Base-by-base conservation (phyloP, 139 green algal genomes). In the Volvox reticuliferus region DNA sequence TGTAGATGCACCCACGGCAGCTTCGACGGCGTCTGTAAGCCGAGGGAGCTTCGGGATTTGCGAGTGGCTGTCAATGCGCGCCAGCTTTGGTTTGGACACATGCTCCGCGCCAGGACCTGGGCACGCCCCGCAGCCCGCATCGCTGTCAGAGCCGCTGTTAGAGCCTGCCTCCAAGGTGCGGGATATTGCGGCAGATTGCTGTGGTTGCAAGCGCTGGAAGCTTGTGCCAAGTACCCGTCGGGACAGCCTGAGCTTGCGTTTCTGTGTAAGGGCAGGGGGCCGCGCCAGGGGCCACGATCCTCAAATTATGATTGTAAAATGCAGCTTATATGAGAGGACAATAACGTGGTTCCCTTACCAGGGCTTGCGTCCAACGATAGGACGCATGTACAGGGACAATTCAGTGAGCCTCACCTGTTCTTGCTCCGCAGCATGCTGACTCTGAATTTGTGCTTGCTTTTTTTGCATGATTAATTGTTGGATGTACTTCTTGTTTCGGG, bases 401-500 rank as follows among this genome's bases (percentile, higher is more conserved):
- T 14, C 44, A 55, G 44, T 55, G 44, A 9, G 5, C 32, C 65
- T 71, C 36, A 89, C 84, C 84, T 89, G 84, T 36, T 79, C 69
- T n/a, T 79, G 67, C 22, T 89, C 84, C 6, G 67, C 67, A n/a
- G 37, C 84, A 28, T 89, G 35, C 21, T 82, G 67, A 18, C 44
- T 65, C 36, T 81, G 35, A 0, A 71, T 24, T 71, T 82, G 37
- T 50, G 68, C 68, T 50, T 65, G 50, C 28, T 89, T 89, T 35
- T 89, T 81, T 36, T 89, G 84, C 44, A 50, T 69, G 2, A 65
- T 65, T 37, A 89, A 26, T 9, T 79, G 26, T 13, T 69, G 68
- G 20, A 89, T 89, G 68, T 82, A 89, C 33, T 89, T 44, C 86
- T 55, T 86, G 50, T 86, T 86, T 2, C 50, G 79, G 19, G 79